phyloP scores from a whole-genome alignment of 2,329 filamentous ascomycete species.

The Sordariomycetes sp. region DNA sequence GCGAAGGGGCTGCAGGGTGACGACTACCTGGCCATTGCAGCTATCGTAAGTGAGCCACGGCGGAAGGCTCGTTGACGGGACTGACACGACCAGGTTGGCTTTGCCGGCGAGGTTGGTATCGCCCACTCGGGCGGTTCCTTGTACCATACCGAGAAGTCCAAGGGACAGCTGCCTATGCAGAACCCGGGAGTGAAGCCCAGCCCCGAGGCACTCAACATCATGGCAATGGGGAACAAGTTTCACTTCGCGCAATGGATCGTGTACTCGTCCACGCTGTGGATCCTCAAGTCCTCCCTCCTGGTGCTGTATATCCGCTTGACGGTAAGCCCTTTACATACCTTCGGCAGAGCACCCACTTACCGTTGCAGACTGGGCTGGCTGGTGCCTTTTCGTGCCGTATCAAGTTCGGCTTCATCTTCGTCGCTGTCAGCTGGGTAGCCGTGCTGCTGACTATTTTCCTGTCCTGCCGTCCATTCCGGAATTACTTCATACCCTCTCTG shows the following conservation, averaged over 20 bases:
- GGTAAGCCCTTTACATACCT: too few relatives aligned
- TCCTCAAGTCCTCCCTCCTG: conserved; percentile 46
- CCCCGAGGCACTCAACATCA: too few relatives aligned
- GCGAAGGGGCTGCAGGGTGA: conserved; percentile 34
- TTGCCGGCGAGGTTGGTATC: conserved; percentile 10
- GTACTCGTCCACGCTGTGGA: conserved; percentile 44
- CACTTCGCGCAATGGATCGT: conserved; percentile 46
- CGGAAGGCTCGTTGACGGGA: too few relatives aligned
- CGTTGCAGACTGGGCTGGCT: conserved; percentile 25
- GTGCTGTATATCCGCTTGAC: conserved; percentile 48
- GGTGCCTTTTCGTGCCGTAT: conserved; percentile 34
- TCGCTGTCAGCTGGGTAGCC: conserved; percentile 37
- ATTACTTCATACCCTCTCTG: conserved; percentile 33
- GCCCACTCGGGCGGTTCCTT: conserved; percentile 39
- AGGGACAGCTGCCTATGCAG: too few relatives aligned
- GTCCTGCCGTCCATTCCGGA: conserved; percentile 40
- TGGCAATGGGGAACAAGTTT: conserved; percentile 45
- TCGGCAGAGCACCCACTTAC: too few relatives aligned
- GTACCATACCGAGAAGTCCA: conserved; percentile 26
- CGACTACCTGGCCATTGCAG: conserved; percentile 43
- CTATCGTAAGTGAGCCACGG: conserved; percentile 23
- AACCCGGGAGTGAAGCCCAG: too few relatives aligned
- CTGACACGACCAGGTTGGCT: conserved; percentile 11
- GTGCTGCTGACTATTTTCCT: conserved; percentile 40
- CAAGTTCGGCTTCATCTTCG: conserved; percentile 38